These are phyloP conservation scores for Zoysia japonica DNA, from an alignment of 176 grass and related monocot species.

Conservation along the genomic window DNA sequence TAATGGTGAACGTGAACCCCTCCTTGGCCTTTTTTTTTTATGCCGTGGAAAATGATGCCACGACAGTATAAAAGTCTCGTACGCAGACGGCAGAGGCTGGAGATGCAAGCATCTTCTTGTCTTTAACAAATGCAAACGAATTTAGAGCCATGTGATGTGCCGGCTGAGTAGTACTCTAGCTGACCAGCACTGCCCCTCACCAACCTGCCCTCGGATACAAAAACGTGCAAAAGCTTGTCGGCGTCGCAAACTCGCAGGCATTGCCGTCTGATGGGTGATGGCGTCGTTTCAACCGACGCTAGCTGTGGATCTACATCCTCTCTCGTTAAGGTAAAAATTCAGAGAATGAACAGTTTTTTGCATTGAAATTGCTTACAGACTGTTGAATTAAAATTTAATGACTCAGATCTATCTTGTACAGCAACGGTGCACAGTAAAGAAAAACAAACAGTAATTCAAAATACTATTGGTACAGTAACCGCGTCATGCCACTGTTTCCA, in stretches of 20 bases:
- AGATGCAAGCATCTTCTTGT: not conserved
- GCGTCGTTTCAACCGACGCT: not conserved
- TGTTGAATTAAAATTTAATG: no score
- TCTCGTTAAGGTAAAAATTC: not conserved
- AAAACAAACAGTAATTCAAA: no score
- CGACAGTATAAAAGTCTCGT: not conserved
- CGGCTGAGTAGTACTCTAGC: not conserved
- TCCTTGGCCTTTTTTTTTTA: slow-evolving; percentile 9
- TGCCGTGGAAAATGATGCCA: not conserved
- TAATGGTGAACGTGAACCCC: not conserved
- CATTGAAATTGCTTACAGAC: not conserved
- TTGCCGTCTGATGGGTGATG: not conserved
- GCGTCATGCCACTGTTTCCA: no score
- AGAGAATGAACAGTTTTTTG: not conserved
- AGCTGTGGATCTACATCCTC: no score
- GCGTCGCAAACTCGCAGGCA: not conserved
- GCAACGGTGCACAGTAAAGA: no score
- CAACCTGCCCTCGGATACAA: slow-evolving; percentile 6
- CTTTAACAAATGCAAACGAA: slow-evolving; percentile 4
- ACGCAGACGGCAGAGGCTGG: not conserved
- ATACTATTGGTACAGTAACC: no score
- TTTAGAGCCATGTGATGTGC: slow-evolving; percentile 4
- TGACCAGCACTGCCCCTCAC: not conserved
- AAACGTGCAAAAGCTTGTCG: slow-evolving; percentile 39
- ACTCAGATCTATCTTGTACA: no score